Evolutionary conservation across 805 yeast species (phyloP).

Genomic region (Spathaspora arborariae): DNA sequence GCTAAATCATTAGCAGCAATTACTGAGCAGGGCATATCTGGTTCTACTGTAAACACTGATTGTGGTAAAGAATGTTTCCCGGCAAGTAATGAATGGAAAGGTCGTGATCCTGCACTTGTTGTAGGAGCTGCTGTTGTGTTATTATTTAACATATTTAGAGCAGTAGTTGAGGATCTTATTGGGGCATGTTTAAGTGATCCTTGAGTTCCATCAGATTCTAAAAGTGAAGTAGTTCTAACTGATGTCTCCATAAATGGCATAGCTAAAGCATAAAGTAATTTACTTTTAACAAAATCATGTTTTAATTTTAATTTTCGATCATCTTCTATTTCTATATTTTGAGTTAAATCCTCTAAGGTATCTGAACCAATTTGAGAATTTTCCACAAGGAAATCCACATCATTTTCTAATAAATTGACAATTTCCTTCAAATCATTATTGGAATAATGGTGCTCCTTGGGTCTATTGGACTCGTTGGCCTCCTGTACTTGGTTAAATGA

Average conservation of each 20-base stretch:
- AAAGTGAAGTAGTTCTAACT: conserved; percentile 22
- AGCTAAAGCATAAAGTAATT: conserved; percentile 59
- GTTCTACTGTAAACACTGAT: conserved; percentile 78
- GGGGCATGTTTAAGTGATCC: conserved; percentile 13
- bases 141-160: conserved; percentile 23
- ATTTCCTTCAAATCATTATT: conserved; percentile 47
- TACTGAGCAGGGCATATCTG: conserved; percentile 72
- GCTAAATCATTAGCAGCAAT: conserved; percentile 88
- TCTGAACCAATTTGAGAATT: conserved; percentile 41
- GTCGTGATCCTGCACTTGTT: conserved; percentile 22
- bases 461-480: not conserved
- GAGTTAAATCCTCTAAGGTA: conserved; percentile 54
- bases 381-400: conserved; percentile 22
- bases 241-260: conserved; percentile 57
- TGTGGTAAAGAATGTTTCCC: conserved; percentile 73
- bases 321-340: conserved; percentile 18
- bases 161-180: conserved; percentile 27
- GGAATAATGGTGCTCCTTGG: conserved; percentile 16
- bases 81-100: conserved; percentile 62
- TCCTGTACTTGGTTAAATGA: not conserved
- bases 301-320: conserved; percentile 26
- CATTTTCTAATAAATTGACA: conserved; percentile 43
- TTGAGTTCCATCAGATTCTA: conserved; percentile 6
- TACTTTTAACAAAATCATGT: conserved; percentile 40
- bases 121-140: conserved; percentile 6